phyloP scores from a whole-genome alignment of 441 rosid species.

The Croton setiger region DNA sequence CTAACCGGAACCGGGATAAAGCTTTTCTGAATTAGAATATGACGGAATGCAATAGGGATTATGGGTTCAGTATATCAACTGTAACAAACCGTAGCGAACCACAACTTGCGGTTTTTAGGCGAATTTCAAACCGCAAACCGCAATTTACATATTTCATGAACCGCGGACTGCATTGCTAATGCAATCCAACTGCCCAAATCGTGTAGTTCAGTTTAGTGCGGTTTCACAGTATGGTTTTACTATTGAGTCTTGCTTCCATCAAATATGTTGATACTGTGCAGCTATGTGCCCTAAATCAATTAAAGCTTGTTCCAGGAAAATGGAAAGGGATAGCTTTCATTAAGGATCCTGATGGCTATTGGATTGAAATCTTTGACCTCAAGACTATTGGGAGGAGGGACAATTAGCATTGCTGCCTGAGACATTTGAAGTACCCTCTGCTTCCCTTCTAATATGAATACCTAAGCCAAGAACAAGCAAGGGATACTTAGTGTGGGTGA shows the following conservation, averaged over 20 bases:
- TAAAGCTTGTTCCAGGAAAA: constrained; percentile 51
- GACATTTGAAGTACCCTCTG: constrained; percentile 3
- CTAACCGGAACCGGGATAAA: background rate
- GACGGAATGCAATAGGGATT: background rate
- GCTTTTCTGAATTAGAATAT: background rate
- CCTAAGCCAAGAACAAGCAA: no score
- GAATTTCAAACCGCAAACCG: no score
- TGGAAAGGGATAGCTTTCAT: constrained; percentile 87
- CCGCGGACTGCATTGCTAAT: background rate
- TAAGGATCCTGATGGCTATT: constrained; percentile 97
- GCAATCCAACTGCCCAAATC: no score
- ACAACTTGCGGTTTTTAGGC: no score
- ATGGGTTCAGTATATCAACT: no score
- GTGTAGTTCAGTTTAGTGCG: background rate
- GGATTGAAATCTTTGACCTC: constrained; percentile 92
- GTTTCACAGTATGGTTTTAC: background rate
- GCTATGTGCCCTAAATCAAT: background rate
- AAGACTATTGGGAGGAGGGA: constrained; percentile 38
- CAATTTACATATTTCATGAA: no score
- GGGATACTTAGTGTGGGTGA: no score
- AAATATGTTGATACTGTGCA: background rate
- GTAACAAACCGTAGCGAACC: no score
- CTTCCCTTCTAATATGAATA: no score
- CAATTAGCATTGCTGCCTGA: constrained; percentile 39
- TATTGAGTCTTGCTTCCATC: background rate